Evolutionary conservation across 139 green algal genomes (phyloP), one percentile per base, ranked within the genome.

Genomic region (Penium margaritaceum): DNA sequence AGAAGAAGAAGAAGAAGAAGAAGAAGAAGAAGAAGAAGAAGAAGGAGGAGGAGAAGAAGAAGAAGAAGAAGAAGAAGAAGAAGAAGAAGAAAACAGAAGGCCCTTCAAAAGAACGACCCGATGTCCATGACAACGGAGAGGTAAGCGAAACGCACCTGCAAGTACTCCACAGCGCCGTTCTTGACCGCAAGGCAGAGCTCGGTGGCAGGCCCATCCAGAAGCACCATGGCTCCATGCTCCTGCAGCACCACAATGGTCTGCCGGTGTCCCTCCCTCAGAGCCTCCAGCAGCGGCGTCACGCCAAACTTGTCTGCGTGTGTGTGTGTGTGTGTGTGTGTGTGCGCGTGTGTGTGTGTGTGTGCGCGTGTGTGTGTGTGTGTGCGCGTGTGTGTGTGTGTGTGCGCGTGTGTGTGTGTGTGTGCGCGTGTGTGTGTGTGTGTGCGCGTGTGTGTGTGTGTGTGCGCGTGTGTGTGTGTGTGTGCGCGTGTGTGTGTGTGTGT

Each of bases 361-460:
- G 32, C 14, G 32, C 14, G 55, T 65, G 32, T 65, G 32, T 37
- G 55, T 65, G 55, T 65, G 55, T 65, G 55, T 65, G 55, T 65
- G 55, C 14, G 55, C 14, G 55, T 65, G 55, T 65, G 55, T 65
- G 55, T 65, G 55, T 65, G 55, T 65, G 55, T 65, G 55, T 65
- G 55, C 14, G 55, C 14, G 55, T 14, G 55, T 65, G 55, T 14
- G 55, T 65, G 55, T 14, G 55, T 65, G 55, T 65, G 55, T 65
- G 55, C 14, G 55, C 14, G 55, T 65, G 55, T 65, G 14, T 65
- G 55, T 65, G 55, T 65, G 55, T 65, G 55, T 65, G 14, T 65
- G 14, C 14, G 14, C 14, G 30, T 43, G 14, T 65, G 32, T 65
- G 30, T 65, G 14, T 65, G 30, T 65, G 30, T 65, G 14, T 65